A percentile compares a stretch with the other conserved stretches of the same genome.
phyloP scores from a whole-genome alignment of 192 early-diverging fungal genomes.

The Gaertneriomyces sp. region DNA sequence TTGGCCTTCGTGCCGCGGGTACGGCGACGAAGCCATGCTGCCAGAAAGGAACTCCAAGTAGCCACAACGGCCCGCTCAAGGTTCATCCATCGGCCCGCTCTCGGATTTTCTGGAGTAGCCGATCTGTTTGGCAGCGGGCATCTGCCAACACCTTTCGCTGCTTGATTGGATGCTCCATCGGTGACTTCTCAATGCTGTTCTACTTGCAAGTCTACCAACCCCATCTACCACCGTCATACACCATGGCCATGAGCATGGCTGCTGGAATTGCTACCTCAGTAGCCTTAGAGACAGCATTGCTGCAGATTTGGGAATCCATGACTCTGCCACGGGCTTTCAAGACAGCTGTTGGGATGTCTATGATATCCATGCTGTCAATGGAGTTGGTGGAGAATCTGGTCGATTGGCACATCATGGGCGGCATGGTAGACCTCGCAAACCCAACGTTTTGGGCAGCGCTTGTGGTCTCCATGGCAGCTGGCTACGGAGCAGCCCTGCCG shows the following conservation, averaged over 20 bases:
- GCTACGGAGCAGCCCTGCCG: conserved; percentile 52
- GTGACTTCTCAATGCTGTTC: conserved; percentile 51
- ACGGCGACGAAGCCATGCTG: too few relatives aligned
- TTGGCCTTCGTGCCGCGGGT: too few relatives aligned
- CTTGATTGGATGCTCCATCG: conserved; percentile 50
- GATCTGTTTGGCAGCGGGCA: conserved; percentile 26
- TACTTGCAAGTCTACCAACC: conserved; percentile 49
- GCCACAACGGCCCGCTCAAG: too few relatives aligned
- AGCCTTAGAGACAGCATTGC: conserved; percentile 44
- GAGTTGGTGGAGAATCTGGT: conserved; percentile 51
- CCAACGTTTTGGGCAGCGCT: conserved; percentile 48
- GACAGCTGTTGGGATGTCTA: conserved; percentile 56
- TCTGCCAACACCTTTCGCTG: conserved; percentile 52
- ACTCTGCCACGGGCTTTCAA: conserved; percentile 34
- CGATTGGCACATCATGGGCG: conserved; percentile 53
- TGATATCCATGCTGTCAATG: conserved; percentile 57
- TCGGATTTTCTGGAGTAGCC: not conserved
- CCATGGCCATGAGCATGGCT: conserved; percentile 45
- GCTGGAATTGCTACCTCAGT: conserved; percentile 50
- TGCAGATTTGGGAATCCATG: conserved; percentile 22
- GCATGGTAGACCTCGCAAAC: conserved; percentile 39
- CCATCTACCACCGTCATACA: conserved; percentile 34
- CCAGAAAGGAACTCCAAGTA: too few relatives aligned
- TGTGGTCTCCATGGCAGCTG: conserved; percentile 34
- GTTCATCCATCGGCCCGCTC: too few relatives aligned